Evolutionary conservation across 768 basidiomycete species (phyloP), one percentile per base, ranked within the genome.

Genomic region (Auriscalpium orientale): DNA sequence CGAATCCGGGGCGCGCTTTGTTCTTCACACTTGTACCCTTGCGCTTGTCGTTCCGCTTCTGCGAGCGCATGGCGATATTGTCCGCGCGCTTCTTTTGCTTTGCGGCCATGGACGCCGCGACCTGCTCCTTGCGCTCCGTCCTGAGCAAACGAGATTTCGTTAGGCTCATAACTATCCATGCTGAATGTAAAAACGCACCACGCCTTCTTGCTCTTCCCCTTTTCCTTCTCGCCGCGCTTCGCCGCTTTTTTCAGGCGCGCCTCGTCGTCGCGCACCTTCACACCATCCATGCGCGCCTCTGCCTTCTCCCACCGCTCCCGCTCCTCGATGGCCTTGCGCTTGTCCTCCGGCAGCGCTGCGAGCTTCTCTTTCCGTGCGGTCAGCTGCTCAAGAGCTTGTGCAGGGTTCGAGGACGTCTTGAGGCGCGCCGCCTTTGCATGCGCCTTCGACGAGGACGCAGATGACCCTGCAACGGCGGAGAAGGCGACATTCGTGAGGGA

Each of bases 181-280:
- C 37, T 34, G 47, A 56, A 46, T 56, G 35, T 10, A 22, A 49
- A n/a, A 36, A 74, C 86, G 55, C 59, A 95, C 95, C 95, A 98
- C 46, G 80, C 78, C 65, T 87, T 89, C 68, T 89, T 90, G 57
- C 84, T 84, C 74, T 90, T 94, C 21, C 58, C 64, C 68, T 98
- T 98, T 63, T 84, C 84, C 70, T 95, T 95, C 71, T 97, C 95
- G 60, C 90, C 86, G 68, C 90, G 76, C 76, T 97, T 98, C 8
- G 82, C 84, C 44, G 93, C 93, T 74, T 97, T 98, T 76, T 95
- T 98, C 65, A 99, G 69, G 46, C 86, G 74, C 1, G 62, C 67
- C 67, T 92, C 91, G 62, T 95, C 90, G 63, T 98, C 97, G 49
- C 81, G 81, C 34, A 99, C 85, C 71, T 98, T 99, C 49, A 86